Conservation (phyloP, 495 filamentous ascomycete species). For the Arthonia radiata region DNA sequence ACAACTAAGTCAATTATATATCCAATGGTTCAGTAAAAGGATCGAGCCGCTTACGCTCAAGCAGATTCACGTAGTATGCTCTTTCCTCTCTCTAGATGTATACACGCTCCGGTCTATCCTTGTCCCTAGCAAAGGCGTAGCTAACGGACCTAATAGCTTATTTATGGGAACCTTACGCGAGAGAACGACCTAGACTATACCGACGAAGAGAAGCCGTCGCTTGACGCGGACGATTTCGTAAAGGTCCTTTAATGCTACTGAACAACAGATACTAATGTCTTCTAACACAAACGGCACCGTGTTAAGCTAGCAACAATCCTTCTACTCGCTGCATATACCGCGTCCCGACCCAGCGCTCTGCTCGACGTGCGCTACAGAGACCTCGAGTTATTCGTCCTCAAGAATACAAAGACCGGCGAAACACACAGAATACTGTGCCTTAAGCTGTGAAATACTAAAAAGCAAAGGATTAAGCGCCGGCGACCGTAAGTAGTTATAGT, state of each 20-base stretch:
- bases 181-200: no score
- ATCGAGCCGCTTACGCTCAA: no score
- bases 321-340: background rate
- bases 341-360: background rate
- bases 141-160: no score
- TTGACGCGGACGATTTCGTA: constrained; percentile 2
- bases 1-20: constrained; percentile 3
- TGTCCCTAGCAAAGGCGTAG: no score
- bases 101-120: no score
- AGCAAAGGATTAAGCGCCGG: constrained; percentile 1
- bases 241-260: constrained; percentile 3
- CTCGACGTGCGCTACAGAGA: background rate
- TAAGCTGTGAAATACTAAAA: constrained; percentile 1
- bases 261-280: constrained; percentile 2
- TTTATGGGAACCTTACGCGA: no score
- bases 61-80: no score
- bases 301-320: constrained; percentile 4
- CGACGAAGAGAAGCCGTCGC: no score
- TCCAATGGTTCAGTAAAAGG: no score
- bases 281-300: constrained; percentile 2
- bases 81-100: no score
- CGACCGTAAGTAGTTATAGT: constrained; percentile 2
- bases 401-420: constrained; percentile 1
- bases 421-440: no score
- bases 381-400: constrained; percentile 1